Evolutionary conservation across 23 red algal species (phyloP).

Genomic region (Gracilaria caudata): DNA sequence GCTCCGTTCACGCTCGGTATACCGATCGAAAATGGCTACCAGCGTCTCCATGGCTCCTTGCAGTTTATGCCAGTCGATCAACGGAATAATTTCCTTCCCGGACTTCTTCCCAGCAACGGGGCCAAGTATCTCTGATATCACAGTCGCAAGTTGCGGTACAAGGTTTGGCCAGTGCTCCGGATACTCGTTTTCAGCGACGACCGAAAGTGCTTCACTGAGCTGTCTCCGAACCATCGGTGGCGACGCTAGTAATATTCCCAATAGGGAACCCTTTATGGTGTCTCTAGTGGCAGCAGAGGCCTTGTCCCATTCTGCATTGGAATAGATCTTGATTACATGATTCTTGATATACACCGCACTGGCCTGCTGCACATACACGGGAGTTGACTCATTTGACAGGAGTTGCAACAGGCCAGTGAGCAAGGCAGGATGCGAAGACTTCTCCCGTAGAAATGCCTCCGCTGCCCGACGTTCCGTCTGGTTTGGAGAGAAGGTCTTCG

Average conservation of each 20-base stretch:
- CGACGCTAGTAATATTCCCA: slow-evolving; percentile 52
- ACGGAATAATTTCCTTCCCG: slow-evolving; percentile 13
- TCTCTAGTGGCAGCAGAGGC: slow-evolving; percentile 39
- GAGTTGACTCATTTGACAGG: slow-evolving; percentile 49
- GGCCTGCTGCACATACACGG: slow-evolving; percentile 77
- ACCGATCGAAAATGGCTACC: slow-evolving; percentile 89
- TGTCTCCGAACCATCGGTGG: slow-evolving; percentile 72
- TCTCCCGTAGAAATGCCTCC: slow-evolving; percentile 66
- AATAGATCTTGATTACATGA: slow-evolving; percentile 63
- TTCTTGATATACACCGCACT: slow-evolving; percentile 96
- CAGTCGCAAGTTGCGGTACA: slow-evolving; percentile 66
- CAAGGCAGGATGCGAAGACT: slow-evolving; percentile 61
- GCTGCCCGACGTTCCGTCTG: slow-evolving; percentile 71
- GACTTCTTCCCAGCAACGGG: slow-evolving; percentile 18
- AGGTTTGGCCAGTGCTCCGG: slow-evolving; percentile 86
- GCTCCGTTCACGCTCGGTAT: slow-evolving; percentile 76
- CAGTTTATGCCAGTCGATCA: slow-evolving; percentile 62
- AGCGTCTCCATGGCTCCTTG: slow-evolving; percentile 83
- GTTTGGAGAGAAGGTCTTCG: slow-evolving; percentile 81
- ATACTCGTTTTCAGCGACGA: slow-evolving; percentile 83
- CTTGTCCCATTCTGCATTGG: slow-evolving; percentile 53
- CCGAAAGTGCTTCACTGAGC: slow-evolving; percentile 73
- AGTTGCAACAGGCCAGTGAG: slow-evolving; percentile 76
- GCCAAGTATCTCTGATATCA: background rate
- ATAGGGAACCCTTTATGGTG: slow-evolving; percentile 51